Base-by-base conservation (phyloP, 129 eudicot genomes). In the Calendula officinalis region DNA sequence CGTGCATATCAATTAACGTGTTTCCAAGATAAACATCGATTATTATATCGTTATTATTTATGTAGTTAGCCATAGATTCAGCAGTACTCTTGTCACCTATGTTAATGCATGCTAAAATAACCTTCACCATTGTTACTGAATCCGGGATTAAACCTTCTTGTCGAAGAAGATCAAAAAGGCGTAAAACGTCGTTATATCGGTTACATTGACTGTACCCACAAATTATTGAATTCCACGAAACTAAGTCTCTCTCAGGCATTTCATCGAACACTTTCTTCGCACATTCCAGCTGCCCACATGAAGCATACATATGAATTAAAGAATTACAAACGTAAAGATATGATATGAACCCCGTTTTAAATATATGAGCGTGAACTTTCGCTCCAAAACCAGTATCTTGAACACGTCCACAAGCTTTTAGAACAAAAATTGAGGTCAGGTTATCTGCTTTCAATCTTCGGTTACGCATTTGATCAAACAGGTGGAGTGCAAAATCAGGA, bases 11-110 rank as follows among this genome's bases (percentile, higher is more conserved):
- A 15, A 87, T 81, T 81, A 87, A 73, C 15, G 85, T 81, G 70
- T 84, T 87, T 47, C 91, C 95, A 72, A 81, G 79, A 73, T 81
- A 87, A 52, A 87, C 83, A 76, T 87, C 86, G n/a, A 81, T 50
- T 27, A 42, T n/a, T 27, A 83, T 67, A 49, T 70, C 14, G 4
- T 58, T 81, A 9, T 63, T 77, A 55, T 75, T 75, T 16, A 85
- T 54, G 33, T 85, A 82, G 15, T 76, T 73, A 40, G 73, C 77
- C 79, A 82, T 66, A 50, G 56, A 61, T 64, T 73, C 83, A 37
- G 79, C 77, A 22, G 66, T 15, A 17, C 68, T 50, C 69, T 56
- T 72, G 54, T 83, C 84, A 34, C 83, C 81, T 36, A 83, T 47
- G 40, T 75, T 65, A 46, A 71, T 83, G 62, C 95, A 86, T 56